Base-by-base conservation (phyloP, 192 early-diverging fungal genomes). In the Coemansia sp. region DNA sequence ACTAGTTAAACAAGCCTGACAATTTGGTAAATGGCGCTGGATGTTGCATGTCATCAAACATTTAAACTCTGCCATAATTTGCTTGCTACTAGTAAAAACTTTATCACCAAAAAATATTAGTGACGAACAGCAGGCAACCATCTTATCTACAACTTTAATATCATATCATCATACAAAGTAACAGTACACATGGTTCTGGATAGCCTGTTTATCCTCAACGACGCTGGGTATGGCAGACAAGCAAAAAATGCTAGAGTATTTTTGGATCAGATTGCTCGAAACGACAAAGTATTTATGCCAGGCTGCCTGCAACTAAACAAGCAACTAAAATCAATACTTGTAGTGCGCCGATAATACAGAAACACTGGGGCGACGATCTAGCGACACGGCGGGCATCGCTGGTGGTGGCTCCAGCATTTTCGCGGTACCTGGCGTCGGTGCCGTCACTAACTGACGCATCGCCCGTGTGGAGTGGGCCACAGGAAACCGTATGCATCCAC, bases 281-380 rank as follows among this genome's bases (percentile, higher is more conserved):
- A 0, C 19, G 8, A 6, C 4, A 31, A 4, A 6, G 30, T 8
- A 4, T 31, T 31, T 31, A 8, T 8, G 30, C 6, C 18, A 48
- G 45, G 9, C 18, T 31, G 23, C 12, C 47, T 19, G 49, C 19
- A 22, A 12, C 8, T 23, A 48, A 51, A 30, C 18, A 38, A 6
- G 23, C 8, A 23, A 22, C 22, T 38, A 38, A 38, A 44, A 5
- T 19, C 19, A 7, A 55, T 18, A 29, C 14, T 53, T 47, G 49
- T 66, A 94, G 91, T 22, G 88, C 87, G 67, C 86, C 91, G 40
- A 84, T 95, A 49, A 89, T 95, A 45, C 89, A 95, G 68, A 95
- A 95, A 54, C 92, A 93, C 67, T 95, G 89, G 89, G 83, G 89
- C 47, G 82, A 62, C 24, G 85, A 52, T 56, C 78, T 44, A 83